Conservation (phyloP, 1,284 basidiomycete species). For the Termitomyces sp. region DNA sequence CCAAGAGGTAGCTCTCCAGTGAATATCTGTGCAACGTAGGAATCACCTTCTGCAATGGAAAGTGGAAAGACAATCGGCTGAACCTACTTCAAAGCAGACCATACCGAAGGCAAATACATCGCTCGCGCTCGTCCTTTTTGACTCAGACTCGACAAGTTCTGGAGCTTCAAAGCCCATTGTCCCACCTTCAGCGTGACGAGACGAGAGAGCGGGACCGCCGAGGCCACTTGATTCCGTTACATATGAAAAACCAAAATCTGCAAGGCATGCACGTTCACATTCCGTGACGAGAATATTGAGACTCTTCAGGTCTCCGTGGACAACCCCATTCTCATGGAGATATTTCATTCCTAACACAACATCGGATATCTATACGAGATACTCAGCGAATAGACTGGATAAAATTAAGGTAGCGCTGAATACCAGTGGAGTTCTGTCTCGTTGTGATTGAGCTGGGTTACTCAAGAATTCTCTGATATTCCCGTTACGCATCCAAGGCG, state of each 20-base stretch:
- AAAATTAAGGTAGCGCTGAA: not conserved
- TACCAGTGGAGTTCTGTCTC: conserved; percentile 10
- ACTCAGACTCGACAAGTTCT: conserved; percentile 18
- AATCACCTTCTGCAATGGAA: not conserved
- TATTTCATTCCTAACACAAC: conserved; percentile 3
- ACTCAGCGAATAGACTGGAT: not conserved
- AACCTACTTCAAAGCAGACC: conserved; percentile 23
- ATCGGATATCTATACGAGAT: not conserved
- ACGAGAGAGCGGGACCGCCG: conserved; percentile 12
- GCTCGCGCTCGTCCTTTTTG: conserved; percentile 1
- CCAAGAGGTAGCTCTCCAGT: conserved; percentile 7
- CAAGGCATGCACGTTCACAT: conserved; percentile 21
- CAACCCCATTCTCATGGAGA: conserved; percentile 9
- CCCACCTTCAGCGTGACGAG: conserved; percentile 11
- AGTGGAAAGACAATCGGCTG: not conserved
- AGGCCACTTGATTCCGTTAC: conserved; percentile 17
- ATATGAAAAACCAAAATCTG: conserved; percentile 27
- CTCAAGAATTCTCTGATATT: conserved; percentile 18
- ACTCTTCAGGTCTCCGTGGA: conserved; percentile 8
- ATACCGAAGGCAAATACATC: conserved; percentile 9
- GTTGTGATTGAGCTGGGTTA: not conserved
- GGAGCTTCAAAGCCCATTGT: conserved; percentile 17
- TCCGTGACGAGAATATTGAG: conserved; percentile 25
- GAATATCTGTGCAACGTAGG: not conserved
- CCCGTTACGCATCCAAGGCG: conserved; percentile 23